Base-by-base conservation (phyloP, 202 grass and related monocot species). In the Digitaria exilis region DNA sequence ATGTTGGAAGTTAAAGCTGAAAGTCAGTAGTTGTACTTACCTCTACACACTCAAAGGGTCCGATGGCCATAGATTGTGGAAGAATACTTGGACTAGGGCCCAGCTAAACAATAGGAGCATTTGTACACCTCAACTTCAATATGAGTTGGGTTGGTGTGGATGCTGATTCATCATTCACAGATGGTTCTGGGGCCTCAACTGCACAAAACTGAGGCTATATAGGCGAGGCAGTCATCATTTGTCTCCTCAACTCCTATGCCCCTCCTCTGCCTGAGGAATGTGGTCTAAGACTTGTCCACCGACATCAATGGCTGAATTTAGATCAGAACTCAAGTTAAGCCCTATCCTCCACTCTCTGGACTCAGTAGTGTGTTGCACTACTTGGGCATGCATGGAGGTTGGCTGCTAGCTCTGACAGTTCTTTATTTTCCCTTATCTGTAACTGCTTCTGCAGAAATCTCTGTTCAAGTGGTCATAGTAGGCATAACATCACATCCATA, bases 371-470 rank as follows among this genome's bases (percentile, higher is more conserved):
- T 44, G 24, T 19, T 30, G 26, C 55, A 28, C 10, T 60, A n/a
- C n/a, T n/a, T n/a, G 73, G 37, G 22, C 54, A 77, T 45, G 74
- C 29, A 61, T 61, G 39, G 56, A 31, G 56, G 25, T 62, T 44
- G 26, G 24, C 16, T 5, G 18, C 9, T 46, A 60, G 18, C 55
- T 15, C 39, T 17, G 6, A 30, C 6, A 6, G 24, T 62, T 59
- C 22, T 62, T 46, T 41, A 16, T 37, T 60, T n/a, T 60, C 35
- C 21, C 51, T 75, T 58, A 35, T 60, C 16, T 44, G 15, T 76
- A 76, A 44, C 39, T 30, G 16, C 24, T 61, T 24, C 57, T 63
- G 4, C 17, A 8, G 25, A 46, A 46, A 17, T 62, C 57, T 18
- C 35, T 29, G 15, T 25, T 76, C n/a, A 59, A 43, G 35, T 28